Percentiles rank a stretch among this genome's conserved stretches.
These are phyloP conservation scores for Calonectria ilicicola DNA, from an alignment of 2,329 filamentous ascomycete genomes.

Conservation along the genomic window DNA sequence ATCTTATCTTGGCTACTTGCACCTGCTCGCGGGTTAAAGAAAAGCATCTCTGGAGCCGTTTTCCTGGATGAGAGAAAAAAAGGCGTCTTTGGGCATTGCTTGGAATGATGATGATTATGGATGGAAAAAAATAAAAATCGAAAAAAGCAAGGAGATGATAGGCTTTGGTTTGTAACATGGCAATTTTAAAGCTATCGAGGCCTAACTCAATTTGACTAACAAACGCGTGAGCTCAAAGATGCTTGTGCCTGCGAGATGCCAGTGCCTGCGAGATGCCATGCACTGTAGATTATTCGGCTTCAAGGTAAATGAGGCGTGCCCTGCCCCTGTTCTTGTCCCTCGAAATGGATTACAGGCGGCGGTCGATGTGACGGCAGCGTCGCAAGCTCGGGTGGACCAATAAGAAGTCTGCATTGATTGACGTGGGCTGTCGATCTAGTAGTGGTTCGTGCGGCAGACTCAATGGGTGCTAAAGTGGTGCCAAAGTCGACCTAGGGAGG, in stretches of 20 bases:
- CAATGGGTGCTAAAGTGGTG: not conserved
- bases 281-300: not conserved
- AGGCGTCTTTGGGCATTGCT: slow-evolving; percentile 39
- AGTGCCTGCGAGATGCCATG: not conserved
- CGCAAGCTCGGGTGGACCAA: slow-evolving; percentile 24
- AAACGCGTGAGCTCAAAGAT: not conserved
- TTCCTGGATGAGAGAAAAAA: slow-evolving; percentile 39
- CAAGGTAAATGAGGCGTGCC: not conserved
- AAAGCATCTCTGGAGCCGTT: slow-evolving; percentile 66
- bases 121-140: slow-evolving; percentile 27
- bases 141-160: slow-evolving; percentile 5
- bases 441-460: slow-evolving; percentile 10
- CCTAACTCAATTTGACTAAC: not conserved
- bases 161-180: slow-evolving; percentile 14
- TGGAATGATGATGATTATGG: slow-evolving; percentile 37
- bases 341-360: not conserved
- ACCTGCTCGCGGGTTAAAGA: slow-evolving; percentile 28
- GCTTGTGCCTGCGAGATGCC: not conserved
- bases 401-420: slow-evolving; percentile 17
- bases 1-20: slow-evolving; percentile 37
- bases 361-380: slow-evolving; percentile 19
- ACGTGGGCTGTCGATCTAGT: slow-evolving; percentile 36
- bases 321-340: not conserved
- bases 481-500: slow-evolving; percentile 1
- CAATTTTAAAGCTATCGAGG: slow-evolving; percentile 5